Base-by-base conservation (phyloP, 2,329 filamentous ascomycete species). In the Trichoderma koningii region DNA sequence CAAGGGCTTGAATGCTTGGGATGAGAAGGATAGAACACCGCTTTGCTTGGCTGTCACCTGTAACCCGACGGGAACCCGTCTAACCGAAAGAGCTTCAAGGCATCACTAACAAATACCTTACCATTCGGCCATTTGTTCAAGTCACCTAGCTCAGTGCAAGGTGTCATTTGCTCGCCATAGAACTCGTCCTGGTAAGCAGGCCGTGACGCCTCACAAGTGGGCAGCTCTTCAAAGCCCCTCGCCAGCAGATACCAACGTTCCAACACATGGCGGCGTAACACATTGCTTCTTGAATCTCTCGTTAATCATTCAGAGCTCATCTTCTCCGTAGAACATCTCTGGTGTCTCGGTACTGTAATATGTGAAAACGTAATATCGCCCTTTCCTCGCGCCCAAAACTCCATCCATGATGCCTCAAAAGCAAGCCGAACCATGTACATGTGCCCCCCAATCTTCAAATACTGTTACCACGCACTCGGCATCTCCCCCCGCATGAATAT, bases 321-420 rank as follows among this genome's bases (percentile, higher is more conserved):
- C 28, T 62, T 21, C 26, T 47, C 50, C n/a, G 50, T 41, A 63
- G 41, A 52, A n/a, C 10, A 19, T 41, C 3, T 41, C 15, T 47
- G 12, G 12, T 38, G 41, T 19, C 17, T 56, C 14, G 41, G 42
- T 64, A 17, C 15, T 44, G 10, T 38, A 14, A 42, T 5, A 56
- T 7, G 38, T 34, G 9, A 56, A 41, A 48, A 41, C 28, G 52
- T 48, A 41, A 42, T 51, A 42, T 60, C n/a, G n/a, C 55, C 30
- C 30, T 30, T 30, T 51, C 56, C 34, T 21, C 48, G 44, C 63
- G 63, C 63, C 63, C n/a, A 61, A 34, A 65, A 65, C 63, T 65
- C 63, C 63, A 44, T 62, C 44, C 44, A 55, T 55, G 44, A 41
- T 34, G 51, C 26, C 15, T 17, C 30, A 45, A 61, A 52, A 38